Evolutionary conservation across 1,284 basidiomycete species (phyloP).

Genomic region (Xerocomus minutiporus): DNA sequence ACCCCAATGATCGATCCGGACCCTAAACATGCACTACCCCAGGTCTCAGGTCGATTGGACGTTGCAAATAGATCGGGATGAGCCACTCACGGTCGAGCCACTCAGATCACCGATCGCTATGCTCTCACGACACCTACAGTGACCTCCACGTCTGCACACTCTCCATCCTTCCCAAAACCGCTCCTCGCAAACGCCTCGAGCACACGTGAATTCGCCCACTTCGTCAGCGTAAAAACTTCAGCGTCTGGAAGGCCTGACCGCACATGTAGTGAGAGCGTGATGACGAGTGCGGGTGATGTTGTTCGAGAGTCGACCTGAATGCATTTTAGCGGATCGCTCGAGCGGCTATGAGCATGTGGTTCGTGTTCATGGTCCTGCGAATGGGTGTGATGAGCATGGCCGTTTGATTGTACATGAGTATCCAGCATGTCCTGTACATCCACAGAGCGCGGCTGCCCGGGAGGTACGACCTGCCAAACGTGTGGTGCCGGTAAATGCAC

Average conservation of each 20-base stretch:
- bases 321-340: neutral
- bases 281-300: constrained; percentile 55
- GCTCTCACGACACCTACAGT: constrained; percentile 47
- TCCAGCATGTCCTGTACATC: neutral
- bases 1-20: neutral
- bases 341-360: neutral
- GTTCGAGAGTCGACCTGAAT: neutral
- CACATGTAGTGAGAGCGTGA: constrained; percentile 79
- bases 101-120: constrained; percentile 8
- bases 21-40: neutral
- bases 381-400: constrained; percentile 9
- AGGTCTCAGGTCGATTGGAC: neutral
- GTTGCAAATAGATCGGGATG: neutral
- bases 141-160: constrained; percentile 39
- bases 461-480: constrained; percentile 78
- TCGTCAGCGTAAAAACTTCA: constrained; percentile 68
- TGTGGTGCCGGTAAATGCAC: constrained; percentile 76
- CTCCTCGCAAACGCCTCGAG: constrained; percentile 38
- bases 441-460: constrained; percentile 22
- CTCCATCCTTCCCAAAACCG: constrained; percentile 29
- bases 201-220: constrained; percentile 68
- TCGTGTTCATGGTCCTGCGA: neutral
- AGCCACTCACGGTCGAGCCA: constrained; percentile 8
- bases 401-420: constrained; percentile 7
- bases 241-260: constrained; percentile 62